Base-by-base conservation (phyloP, 768 basidiomycete genomes). In the Auriscalpium microsporum region DNA sequence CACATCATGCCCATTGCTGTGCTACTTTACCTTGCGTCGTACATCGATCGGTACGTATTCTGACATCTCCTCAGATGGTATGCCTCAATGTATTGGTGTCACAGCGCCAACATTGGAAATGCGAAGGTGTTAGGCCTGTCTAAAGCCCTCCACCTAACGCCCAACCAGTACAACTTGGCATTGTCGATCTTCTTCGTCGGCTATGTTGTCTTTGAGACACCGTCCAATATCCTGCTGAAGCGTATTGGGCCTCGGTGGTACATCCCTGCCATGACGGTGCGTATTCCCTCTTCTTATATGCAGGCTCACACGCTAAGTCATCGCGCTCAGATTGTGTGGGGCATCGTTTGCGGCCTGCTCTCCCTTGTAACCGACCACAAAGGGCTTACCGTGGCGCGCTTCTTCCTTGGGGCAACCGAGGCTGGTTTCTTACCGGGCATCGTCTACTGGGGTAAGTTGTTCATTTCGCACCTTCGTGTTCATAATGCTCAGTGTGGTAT, bases 351-450 rank as follows among this genome's bases (percentile, higher is more conserved):
- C 53, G 61, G 65, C 4, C 58, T 65, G 16, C 62, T 67, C 17
- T 62, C 66, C 5, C 55, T 64, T 10, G 65, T 68, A 13, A 59
- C 64, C 13, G 58, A 36, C 45, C 59, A 66, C 4, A 52, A 63
- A 10, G 63, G 62, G 7, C 58, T 72, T 7, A 58, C 59, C 34
- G 65, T 53, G 17, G 58, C 63, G 5, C 61, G 66, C 10, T 64
- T 67, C 53, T 61, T 60, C 42, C 63, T 71, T 23, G 69, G 70
- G 8, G 58, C 65, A 23, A 63, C 68, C 3, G 73, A 75, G 56
- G 72, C 73, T 8, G 73, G 75, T 16, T 67, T 73, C 56, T 65
- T 71, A 52, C 73, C 73, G 9, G 73, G 71, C 34, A 66, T 73
- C 42, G 62, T 69, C 17, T 75, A 69, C 58, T 67, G 53, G 61